Conservation (phyloP, 768 basidiomycete species). For the Lactarius deliciosus region DNA sequence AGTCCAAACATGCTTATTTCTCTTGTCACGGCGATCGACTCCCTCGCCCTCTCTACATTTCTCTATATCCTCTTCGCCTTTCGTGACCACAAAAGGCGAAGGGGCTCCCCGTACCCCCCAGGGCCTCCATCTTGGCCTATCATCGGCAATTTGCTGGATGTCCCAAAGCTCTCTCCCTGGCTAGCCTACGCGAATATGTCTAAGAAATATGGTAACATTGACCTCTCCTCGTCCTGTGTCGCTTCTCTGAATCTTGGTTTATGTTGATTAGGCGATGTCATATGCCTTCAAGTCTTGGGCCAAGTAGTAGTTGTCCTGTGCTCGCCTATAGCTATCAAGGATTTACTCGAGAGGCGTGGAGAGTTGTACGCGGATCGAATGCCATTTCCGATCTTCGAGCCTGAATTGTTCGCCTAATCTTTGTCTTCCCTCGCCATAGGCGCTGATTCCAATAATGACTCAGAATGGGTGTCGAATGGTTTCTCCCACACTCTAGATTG, state of each 20-base stretch:
- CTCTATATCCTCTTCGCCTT: not conserved
- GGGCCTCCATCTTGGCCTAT: conserved; percentile 2
- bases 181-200: conserved; percentile 2
- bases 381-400: not conserved
- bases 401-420: not conserved
- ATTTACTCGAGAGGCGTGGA: conserved; percentile 18
- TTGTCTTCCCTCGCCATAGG: not conserved
- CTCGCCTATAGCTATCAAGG: conserved; percentile 4
- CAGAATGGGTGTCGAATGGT: not conserved
- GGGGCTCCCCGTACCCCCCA: conserved; percentile 1
- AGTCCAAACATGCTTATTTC: not conserved
- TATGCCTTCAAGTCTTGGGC: conserved; percentile 13
- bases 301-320: conserved; percentile 9
- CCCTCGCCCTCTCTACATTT: not conserved
- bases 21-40: not conserved
- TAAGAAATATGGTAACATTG: conserved; percentile 12
- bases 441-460: too few relatives aligned
- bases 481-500: not conserved
- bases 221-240: not conserved
- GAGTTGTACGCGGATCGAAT: conserved; percentile 13
- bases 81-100: not conserved
- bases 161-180: conserved; percentile 11
- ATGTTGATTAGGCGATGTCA: conserved; percentile 2
- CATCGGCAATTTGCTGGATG: conserved; percentile 13
- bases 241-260: not conserved